These are phyloP conservation scores for Lactarius evosmus DNA, from an alignment of 768 basidiomycete species.

Conservation along the genomic window DNA sequence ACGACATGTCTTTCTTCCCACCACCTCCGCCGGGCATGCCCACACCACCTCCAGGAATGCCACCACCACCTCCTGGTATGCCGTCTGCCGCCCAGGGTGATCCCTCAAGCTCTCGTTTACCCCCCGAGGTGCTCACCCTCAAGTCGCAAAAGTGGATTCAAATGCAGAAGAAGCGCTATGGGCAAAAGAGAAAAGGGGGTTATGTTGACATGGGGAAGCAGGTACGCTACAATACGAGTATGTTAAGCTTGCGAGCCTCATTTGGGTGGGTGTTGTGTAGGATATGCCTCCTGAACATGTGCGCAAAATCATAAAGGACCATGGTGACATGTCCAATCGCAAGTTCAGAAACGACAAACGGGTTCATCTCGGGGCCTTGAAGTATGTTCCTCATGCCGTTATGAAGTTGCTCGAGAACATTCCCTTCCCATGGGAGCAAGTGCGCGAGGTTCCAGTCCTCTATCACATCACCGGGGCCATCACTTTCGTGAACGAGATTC, in stretches of 20 bases:
- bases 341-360: conserved; percentile 99
- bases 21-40: conserved; percentile 40
- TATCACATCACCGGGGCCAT: conserved; percentile 99
- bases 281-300: conserved; percentile 97
- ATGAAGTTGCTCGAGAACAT: conserved; percentile 99
- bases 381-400: conserved; percentile 98
- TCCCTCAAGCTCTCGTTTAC: conserved; percentile 43
- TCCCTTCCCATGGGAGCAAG: conserved; percentile 98
- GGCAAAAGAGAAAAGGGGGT: conserved; percentile 85
- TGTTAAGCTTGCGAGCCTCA: conserved; percentile 26
- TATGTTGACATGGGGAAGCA: conserved; percentile 92
- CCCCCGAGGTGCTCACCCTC: conserved; percentile 72
- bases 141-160: conserved; percentile 97
- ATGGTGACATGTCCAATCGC: conserved; percentile 98
- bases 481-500: conserved; percentile 98
- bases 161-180: conserved; percentile 90
- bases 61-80: conserved; percentile 35
- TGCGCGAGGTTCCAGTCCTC: conserved; percentile 95
- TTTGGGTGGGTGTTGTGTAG: conserved; percentile 39
- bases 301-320: conserved; percentile 99
- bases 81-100: conserved; percentile 31
- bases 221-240: conserved; percentile 44
- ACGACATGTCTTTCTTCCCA: conserved; percentile 31
- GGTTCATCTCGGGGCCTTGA: conserved; percentile 95
- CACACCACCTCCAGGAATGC: conserved; percentile 31